phyloP scores from a whole-genome alignment of 352 stramenopile species.

The Phytophthora megakarya region DNA sequence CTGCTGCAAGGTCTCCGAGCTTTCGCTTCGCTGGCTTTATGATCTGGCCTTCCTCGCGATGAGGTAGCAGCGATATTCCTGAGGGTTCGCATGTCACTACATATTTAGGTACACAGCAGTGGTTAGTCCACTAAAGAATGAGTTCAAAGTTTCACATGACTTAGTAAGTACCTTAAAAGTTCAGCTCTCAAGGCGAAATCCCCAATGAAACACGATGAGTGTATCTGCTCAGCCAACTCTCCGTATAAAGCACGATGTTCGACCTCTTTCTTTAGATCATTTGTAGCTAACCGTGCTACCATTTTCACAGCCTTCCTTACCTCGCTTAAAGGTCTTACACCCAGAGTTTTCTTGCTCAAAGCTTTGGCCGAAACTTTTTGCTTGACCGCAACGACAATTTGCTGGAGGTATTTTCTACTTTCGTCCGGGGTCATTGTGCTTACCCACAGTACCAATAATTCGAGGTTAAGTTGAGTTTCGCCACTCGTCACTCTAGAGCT shows the following conservation, averaged over 20 bases:
- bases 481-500: neutral
- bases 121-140: neutral
- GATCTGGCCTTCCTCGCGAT: too few relatives aligned
- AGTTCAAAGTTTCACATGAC: neutral
- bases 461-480: too few relatives aligned
- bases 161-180: constrained; percentile 1
- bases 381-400: constrained; percentile 2
- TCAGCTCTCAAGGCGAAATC: neutral
- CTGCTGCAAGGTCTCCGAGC: neutral
- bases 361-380: constrained; percentile 1
- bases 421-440: constrained; percentile 1
- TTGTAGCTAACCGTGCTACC: constrained; percentile 1
- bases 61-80: neutral
- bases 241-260: neutral
- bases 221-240: neutral
- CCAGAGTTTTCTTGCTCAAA: too few relatives aligned
- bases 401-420: neutral
- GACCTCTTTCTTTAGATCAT: neutral
- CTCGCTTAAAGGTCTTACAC: too few relatives aligned
- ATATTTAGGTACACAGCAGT: neutral
- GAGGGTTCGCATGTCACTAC: constrained; percentile 2
- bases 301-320: constrained; percentile 7
- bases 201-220: neutral
- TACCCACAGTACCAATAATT: constrained; percentile 2
- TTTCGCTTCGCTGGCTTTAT: neutral